phyloP scores from a whole-genome alignment of 257 asterid species.

The Galeopsis tetrahit region DNA sequence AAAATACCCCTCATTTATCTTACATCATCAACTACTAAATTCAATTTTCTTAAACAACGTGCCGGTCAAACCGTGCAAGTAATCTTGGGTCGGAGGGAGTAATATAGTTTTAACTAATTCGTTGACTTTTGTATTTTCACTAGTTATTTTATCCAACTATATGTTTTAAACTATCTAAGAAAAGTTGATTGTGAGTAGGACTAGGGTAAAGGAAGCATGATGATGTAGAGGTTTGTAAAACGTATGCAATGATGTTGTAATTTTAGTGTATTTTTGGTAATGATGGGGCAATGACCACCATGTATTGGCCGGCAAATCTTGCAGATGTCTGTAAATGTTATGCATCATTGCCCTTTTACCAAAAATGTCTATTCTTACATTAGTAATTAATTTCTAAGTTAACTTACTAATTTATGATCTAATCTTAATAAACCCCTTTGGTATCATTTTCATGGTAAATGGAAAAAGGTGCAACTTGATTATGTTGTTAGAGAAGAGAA shows the following conservation, averaged over 20 bases:
- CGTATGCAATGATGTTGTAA: slow-evolving; percentile 28
- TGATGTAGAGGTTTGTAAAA: slow-evolving; percentile 14
- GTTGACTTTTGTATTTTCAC: too few relatives aligned
- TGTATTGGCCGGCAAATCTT: slow-evolving; percentile 48
- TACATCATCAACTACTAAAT: too few relatives aligned
- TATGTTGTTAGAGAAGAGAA: neutral
- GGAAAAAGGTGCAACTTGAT: slow-evolving; percentile 10
- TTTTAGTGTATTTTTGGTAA: slow-evolving; percentile 24
- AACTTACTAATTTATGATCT: neutral
- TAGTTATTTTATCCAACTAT: too few relatives aligned
- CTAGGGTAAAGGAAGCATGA: slow-evolving; percentile 13
- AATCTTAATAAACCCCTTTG: neutral
- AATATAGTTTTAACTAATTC: too few relatives aligned
- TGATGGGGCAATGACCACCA: slow-evolving; percentile 49
- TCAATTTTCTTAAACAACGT: too few relatives aligned
- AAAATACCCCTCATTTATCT: too few relatives aligned
- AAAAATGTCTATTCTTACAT: slow-evolving; percentile 19
- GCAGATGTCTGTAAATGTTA: slow-evolving; percentile 18
- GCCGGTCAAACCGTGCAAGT: too few relatives aligned
- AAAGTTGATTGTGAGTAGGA: neutral
- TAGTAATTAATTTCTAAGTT: neutral
- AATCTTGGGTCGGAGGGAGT: too few relatives aligned
- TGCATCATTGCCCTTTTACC: slow-evolving; percentile 27
- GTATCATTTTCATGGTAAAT: slow-evolving; percentile 23
- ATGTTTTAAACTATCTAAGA: too few relatives aligned